Conservation (phyloP, 805 yeast genomes). For the Candida golubevii region DNA sequence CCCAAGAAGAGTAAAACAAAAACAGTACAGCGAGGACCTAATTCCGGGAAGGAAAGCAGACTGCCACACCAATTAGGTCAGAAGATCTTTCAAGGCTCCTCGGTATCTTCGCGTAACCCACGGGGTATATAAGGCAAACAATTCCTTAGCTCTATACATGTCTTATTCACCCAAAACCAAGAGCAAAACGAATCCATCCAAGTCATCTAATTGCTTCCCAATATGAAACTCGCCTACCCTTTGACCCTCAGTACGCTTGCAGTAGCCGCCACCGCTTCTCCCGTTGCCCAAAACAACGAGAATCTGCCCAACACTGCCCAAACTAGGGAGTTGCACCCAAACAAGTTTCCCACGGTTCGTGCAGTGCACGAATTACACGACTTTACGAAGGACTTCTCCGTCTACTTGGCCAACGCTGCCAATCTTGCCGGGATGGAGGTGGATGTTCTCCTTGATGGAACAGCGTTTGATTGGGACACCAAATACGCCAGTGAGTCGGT, state of each 20-base stretch:
- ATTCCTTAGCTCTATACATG: no score
- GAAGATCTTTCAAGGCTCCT: no score
- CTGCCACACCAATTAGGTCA: no score
- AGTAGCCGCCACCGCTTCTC: not conserved
- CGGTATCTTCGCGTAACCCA: no score
- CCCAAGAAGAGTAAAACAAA: no score
- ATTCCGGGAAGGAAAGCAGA: no score
- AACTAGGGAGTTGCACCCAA: constrained; percentile 1
- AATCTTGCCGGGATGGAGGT: constrained; percentile 1
- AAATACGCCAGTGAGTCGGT: not conserved
- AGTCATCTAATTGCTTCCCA: not conserved
- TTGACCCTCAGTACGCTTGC: not conserved
- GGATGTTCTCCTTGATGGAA: constrained; percentile 6
- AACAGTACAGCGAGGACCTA: no score
- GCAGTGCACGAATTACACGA: constrained; percentile 5
- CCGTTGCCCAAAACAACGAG: not conserved
- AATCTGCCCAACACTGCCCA: not conserved
- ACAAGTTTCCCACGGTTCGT: constrained; percentile 2
- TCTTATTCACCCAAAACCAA: no score
- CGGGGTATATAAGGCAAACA: no score
- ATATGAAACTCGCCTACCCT: not conserved
- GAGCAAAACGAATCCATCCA: not conserved
- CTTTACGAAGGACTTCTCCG: constrained; percentile 1
- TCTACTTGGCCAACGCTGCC: constrained; percentile 1
- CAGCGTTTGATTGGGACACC: constrained; percentile 6